Percentiles rank a stretch among this genome's conserved stretches.
These are phyloP conservation scores for Suhomyces sp. DNA, from an alignment of 805 yeast genomes.

Conservation along the genomic window DNA sequence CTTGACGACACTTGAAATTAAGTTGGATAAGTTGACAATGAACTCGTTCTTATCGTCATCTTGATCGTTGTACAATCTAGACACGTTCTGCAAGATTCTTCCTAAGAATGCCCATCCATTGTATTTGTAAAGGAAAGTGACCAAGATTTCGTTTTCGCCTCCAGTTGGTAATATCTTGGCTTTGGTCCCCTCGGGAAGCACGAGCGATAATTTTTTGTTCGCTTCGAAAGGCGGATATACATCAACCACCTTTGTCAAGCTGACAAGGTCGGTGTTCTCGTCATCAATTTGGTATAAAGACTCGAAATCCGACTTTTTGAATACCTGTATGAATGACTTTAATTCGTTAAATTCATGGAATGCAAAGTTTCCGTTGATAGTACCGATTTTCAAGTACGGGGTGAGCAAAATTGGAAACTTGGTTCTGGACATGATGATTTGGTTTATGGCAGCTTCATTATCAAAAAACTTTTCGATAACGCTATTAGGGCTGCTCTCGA, in stretches of 20 bases:
- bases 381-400: conserved; percentile 59
- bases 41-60: conserved; percentile 39
- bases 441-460: conserved; percentile 40
- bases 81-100: conserved; percentile 64
- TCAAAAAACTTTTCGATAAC: conserved; percentile 45
- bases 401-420: conserved; percentile 68
- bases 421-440: conserved; percentile 57
- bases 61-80: conserved; percentile 35
- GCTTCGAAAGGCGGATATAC: conserved; percentile 58
- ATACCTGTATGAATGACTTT: conserved; percentile 57
- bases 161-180: conserved; percentile 66
- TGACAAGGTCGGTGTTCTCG: conserved; percentile 50
- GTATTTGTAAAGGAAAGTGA: conserved; percentile 68
- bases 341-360: conserved; percentile 56
- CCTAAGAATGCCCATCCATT: conserved; percentile 91
- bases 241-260: conserved; percentile 46
- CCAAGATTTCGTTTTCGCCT: conserved; percentile 35
- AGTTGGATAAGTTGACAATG: conserved; percentile 47
- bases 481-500: conserved; percentile 44
- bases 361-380: conserved; percentile 67
- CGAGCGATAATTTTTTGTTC: conserved; percentile 43
- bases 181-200: conserved; percentile 50
- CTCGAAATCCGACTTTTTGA: conserved; percentile 38
- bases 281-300: conserved; percentile 47
- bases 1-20: conserved; percentile 47